phyloP scores from a whole-genome alignment of 176 grass and related monocot genomes.

The Oryza meyeriana region DNA sequence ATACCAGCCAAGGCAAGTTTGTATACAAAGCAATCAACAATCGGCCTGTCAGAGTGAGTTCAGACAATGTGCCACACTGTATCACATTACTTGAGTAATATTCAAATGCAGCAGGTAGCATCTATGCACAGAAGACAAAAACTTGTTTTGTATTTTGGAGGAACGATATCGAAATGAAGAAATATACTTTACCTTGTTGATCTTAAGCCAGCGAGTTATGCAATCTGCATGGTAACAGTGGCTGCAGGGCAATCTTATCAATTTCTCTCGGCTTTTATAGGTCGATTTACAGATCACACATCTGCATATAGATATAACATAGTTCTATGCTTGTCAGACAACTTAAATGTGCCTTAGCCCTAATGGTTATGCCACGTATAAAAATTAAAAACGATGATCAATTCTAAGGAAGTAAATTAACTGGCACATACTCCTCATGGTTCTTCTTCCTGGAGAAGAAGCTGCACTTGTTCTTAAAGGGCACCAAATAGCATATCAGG shows the following conservation, averaged over 20 bases:
- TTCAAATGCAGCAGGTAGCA: not conserved
- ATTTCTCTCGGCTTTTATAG: conserved; percentile 51
- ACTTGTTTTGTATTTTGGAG: not conserved
- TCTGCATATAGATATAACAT: conserved; percentile 39
- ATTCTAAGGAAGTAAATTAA: conserved; percentile 8
- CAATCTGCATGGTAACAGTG: conserved; percentile 70
- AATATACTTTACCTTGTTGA: conserved; percentile 62
- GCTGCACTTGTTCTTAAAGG: conserved; percentile 44
- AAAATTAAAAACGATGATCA: not conserved
- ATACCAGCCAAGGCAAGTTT: not conserved
- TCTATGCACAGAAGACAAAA: not conserved
- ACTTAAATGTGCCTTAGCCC: not conserved
- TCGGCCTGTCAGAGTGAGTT: not conserved
- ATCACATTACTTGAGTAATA: not conserved
- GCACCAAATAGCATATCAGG: conserved; percentile 62
- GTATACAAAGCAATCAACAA: not conserved
- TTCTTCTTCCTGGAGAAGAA: conserved; percentile 62
- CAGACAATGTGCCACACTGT: not conserved
- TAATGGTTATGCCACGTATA: not conserved
- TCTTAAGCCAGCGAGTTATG: conserved; percentile 76
- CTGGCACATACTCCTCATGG: conserved; percentile 54
- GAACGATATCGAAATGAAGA: not conserved
- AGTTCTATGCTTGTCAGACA: conserved; percentile 2
- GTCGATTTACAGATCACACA: conserved; percentile 65
- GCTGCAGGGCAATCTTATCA: conserved; percentile 71